Evolutionary conservation across 805 yeast species (phyloP).

Genomic region (Candida sonorensis): DNA sequence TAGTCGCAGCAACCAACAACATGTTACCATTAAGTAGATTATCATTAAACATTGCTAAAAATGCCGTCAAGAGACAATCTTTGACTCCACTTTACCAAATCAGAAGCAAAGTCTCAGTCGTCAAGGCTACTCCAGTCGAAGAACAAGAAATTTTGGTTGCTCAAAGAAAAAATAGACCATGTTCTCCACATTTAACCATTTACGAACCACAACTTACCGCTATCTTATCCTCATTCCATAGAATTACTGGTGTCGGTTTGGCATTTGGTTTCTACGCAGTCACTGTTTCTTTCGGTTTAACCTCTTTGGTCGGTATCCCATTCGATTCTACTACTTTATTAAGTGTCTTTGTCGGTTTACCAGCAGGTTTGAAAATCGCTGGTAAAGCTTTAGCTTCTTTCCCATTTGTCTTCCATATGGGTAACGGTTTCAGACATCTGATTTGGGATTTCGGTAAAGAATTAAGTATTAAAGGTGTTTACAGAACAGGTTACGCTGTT

Average conservation of each 20-base stretch:
- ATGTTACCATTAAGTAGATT: constrained; percentile 16
- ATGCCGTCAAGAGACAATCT: constrained; percentile 9
- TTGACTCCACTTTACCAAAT: constrained; percentile 15
- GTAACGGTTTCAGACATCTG: constrained; percentile 88
- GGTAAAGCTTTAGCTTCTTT: constrained; percentile 66
- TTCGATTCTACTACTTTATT: constrained; percentile 49
- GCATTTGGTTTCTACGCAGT: constrained; percentile 75
- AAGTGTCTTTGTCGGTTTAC: constrained; percentile 53
- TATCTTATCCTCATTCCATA: constrained; percentile 74
- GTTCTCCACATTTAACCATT: constrained; percentile 84
- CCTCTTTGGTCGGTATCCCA: constrained; percentile 55
- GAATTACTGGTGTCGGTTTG: constrained; percentile 81
- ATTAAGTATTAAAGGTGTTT: constrained; percentile 79
- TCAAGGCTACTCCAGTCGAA: constrained; percentile 45
- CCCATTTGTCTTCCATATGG: constrained; percentile 83
- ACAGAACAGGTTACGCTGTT: constrained; percentile 85
- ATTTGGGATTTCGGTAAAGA: constrained; percentile 87
- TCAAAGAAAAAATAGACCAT: constrained; percentile 85
- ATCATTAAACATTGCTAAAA: constrained; percentile 12
- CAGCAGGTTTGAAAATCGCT: constrained; percentile 52
- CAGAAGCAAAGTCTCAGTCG: constrained; percentile 35
- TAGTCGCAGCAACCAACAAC: background rate
- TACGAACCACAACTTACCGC: constrained; percentile 89
- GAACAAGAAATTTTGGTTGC: constrained; percentile 66
- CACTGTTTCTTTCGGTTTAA: constrained; percentile 67